Base-by-base conservation (phyloP, 192 early-diverging fungal genomes). In the Coemansia sp. region DNA sequence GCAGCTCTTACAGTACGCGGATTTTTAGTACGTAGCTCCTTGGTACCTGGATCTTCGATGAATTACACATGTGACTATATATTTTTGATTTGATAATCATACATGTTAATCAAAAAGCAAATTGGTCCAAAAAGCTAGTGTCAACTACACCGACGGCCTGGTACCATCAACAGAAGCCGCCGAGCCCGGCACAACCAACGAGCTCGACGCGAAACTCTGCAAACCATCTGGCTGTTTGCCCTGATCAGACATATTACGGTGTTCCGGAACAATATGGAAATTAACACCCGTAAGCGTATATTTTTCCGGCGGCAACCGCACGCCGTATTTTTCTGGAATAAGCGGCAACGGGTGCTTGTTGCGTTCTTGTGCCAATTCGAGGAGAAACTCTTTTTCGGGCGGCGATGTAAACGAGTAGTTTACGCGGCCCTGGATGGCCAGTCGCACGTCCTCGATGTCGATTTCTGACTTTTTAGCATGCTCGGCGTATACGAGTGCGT, bases 381-480 rank as follows among this genome's bases (percentile, higher is more conserved):
- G 60, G 28, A 92, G 65, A 69, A 93, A 91, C 89, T 97, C 94
- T 81, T 90, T 91, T 9, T 91, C 85, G 17, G 95, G 95, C 42
- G 92, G 93, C 23, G 84, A 81, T 12, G 92, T 93, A 70, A 97
- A 98, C 2, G 93, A 93, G 57, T 94, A 90, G 58, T 92, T 88
- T 8, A 94, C 90, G 44, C 93, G 86, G 51, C 91, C 89, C 74
- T 96, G 92, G 56, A 99, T 94, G 2, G 97, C 93, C 31, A 99
- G 75, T 28, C 89, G 87, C 17, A 99, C 88, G 69, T 97, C 94
- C 46, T 92, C 90, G 34, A 90, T 58, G 53, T 89, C 87, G 28
- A 97, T 82, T 31, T 93, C 91, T n/a, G 75, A 65, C 69, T 86
- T 87, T 19, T 84, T 86, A 0, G 94, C 93, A 66, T 99, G 97